Base-by-base conservation (phyloP, 2,329 filamentous ascomycete species). In the Fonsecaea nubica region DNA sequence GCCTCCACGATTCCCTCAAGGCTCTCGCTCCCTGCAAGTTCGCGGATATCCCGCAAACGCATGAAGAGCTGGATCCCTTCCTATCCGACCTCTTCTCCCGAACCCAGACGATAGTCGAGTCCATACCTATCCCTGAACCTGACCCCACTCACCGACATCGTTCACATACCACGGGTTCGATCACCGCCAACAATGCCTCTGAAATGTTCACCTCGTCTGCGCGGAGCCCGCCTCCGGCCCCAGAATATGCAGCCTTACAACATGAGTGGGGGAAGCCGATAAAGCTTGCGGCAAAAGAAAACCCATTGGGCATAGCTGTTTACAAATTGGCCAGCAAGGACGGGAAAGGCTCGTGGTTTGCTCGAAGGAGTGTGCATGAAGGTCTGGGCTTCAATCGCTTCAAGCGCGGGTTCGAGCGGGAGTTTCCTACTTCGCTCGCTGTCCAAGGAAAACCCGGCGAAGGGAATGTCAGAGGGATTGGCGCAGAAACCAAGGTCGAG, bases 261-360 rank as follows among this genome's bases (percentile, higher is more conserved):
- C 91, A 91, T 74, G 87, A 92, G 78, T 97, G 94, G 93, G 86
- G 87, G 52, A 97, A 96, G 77, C 90, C 92, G 50, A 80, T 93
- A 74, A 94, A 92, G 78, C 79, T 92, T 63, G 87, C 85, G 50
- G 78, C 86, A 2, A 88, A 85, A 71, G 89, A 93, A 21, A 95
- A 96, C 74, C 91, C 92, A 0, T 82, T 92, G 8, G 88, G 85
- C 0, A 89, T 97, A 68, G 85, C 83, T 63, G 88, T 97, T 30
- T 97, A 91, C 80, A 96, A 96, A 77, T 84, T 95, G 66, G 81
- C 84, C 0, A 87, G 90, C 2, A 90, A 91, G 73, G 94, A 98
- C 77, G 89, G 92, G 42, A 89, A 89, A 70, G 94, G 93, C 1
- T 85, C 91, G 7, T 98, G 94, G 94, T 98, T 97, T 78, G 92